Conservation (phyloP, 176 grass and related monocot genomes). For the Cocos nucifera region DNA sequence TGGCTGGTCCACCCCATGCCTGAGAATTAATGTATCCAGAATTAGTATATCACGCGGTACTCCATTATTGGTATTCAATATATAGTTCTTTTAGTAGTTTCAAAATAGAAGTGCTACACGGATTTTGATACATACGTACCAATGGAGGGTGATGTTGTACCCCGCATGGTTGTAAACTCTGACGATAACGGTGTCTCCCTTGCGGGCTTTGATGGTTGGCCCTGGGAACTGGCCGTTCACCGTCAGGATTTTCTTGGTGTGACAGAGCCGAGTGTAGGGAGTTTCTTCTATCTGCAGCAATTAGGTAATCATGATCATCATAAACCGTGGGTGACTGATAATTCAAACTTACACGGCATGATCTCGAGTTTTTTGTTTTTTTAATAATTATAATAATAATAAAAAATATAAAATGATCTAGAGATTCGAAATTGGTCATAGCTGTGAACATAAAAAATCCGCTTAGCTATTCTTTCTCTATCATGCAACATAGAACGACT, state of each 20-base stretch:
- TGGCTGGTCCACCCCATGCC: conserved; percentile 55
- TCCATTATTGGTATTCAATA: no score
- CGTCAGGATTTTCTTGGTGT: conserved; percentile 43
- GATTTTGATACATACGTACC: conserved; percentile 15
- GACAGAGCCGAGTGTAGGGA: conserved; percentile 41
- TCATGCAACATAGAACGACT: no score
- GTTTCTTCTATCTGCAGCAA: conserved; percentile 39
- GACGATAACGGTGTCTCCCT: conserved; percentile 37
- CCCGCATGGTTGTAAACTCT: conserved; percentile 52
- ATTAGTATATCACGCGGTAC: neutral
- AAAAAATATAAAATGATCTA: no score
- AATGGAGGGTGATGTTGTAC: conserved; percentile 64
- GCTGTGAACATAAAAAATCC: no score
- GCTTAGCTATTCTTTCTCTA: no score
- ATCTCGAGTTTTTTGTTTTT: no score
- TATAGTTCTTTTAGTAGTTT: neutral
- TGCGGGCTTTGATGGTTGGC: conserved; percentile 52
- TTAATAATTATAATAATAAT: no score
- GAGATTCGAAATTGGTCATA: no score
- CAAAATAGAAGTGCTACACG: neutral
- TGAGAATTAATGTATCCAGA: neutral
- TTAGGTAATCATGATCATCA: no score
- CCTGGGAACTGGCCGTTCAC: conserved; percentile 67
- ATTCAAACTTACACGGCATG: no score
- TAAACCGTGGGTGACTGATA: no score